These are phyloP conservation scores for Peltaster fructicola DNA, from an alignment of 2,329 filamentous ascomycete species.

Conservation along the genomic window DNA sequence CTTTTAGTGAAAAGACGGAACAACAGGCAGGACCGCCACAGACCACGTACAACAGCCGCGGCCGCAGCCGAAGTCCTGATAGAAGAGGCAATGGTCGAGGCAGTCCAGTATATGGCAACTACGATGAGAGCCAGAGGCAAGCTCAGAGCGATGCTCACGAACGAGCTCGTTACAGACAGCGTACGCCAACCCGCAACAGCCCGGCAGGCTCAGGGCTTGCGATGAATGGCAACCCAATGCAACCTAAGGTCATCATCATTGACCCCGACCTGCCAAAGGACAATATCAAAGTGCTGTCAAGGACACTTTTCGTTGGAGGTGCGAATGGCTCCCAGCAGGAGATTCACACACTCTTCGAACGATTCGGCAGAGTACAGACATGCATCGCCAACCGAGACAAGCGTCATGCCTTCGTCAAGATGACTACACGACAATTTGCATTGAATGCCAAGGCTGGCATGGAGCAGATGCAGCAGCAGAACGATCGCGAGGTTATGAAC, in stretches of 20 bases:
- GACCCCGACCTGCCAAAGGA: slow-evolving; percentile 58
- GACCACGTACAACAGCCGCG: slow-evolving; percentile 14
- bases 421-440: slow-evolving; percentile 78
- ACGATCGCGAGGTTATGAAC: slow-evolving; percentile 54
- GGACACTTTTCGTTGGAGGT: slow-evolving; percentile 90
- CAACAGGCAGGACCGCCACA: slow-evolving; percentile 7
- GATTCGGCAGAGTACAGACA: slow-evolving; percentile 78
- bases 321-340: slow-evolving; percentile 67
- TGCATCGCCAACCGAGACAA: slow-evolving; percentile 98
- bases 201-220: slow-evolving; percentile 18
- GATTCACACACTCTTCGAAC: slow-evolving; percentile 60
- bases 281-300: slow-evolving; percentile 79
- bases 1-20: slow-evolving; percentile 22
- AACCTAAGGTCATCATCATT: slow-evolving; percentile 61
- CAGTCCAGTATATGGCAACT: slow-evolving; percentile 56
- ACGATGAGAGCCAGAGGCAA: slow-evolving; percentile 33
- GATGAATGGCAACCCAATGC: slow-evolving; percentile 18
- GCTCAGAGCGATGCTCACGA: slow-evolving; percentile 8
- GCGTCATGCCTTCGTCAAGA: slow-evolving; percentile 96
- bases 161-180: slow-evolving; percentile 59
- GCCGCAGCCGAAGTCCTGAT: slow-evolving; percentile 53
- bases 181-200: slow-evolving; percentile 55
- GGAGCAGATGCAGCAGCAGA: slow-evolving; percentile 75
- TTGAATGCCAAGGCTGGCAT: slow-evolving; percentile 71
- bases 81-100: slow-evolving; percentile 42